Conservation (phyloP, 164 flowering plant species). For the Tetrastigma voinierianum region DNA sequence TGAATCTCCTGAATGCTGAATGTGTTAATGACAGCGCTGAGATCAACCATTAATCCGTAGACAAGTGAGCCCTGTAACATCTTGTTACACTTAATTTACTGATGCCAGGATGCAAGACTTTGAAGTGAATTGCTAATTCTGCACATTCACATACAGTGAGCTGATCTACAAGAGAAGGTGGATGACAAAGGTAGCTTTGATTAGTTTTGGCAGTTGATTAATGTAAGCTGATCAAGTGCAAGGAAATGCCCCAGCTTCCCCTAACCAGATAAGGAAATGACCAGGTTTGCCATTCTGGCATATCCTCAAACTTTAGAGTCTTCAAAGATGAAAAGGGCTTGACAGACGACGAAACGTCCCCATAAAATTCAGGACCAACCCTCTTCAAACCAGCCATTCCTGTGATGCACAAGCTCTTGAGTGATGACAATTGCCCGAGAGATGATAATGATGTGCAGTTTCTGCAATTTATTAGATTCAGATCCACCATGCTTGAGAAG, state of each 20-base stretch:
- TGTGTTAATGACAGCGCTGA: too few species aligned
- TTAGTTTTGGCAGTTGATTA: slow-evolving; percentile 7
- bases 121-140: too few species aligned
- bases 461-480: slow-evolving; percentile 18
- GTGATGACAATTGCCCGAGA: slow-evolving; percentile 3
- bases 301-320: background rate
- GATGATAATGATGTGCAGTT: background rate
- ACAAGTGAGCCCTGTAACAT: too few species aligned
- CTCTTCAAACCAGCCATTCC: slow-evolving; percentile 10
- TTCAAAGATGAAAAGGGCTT: slow-evolving; percentile 2
- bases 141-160: too few species aligned
- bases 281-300: slow-evolving; percentile 3
- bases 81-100: too few species aligned
- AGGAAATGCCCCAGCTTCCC: slow-evolving; percentile 5
- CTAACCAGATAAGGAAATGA: background rate
- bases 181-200: too few species aligned
- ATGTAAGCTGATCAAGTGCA: background rate
- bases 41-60: too few species aligned
- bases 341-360: background rate
- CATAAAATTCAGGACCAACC: slow-evolving; percentile 14
- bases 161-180: too few species aligned
- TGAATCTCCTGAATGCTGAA: too few species aligned
- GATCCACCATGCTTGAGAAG: slow-evolving; percentile 7
- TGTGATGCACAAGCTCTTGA: background rate
- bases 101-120: too few species aligned